phyloP scores from a whole-genome alignment of 2,329 filamentous ascomycete species.

The Colletotrichum euphorbiae region DNA sequence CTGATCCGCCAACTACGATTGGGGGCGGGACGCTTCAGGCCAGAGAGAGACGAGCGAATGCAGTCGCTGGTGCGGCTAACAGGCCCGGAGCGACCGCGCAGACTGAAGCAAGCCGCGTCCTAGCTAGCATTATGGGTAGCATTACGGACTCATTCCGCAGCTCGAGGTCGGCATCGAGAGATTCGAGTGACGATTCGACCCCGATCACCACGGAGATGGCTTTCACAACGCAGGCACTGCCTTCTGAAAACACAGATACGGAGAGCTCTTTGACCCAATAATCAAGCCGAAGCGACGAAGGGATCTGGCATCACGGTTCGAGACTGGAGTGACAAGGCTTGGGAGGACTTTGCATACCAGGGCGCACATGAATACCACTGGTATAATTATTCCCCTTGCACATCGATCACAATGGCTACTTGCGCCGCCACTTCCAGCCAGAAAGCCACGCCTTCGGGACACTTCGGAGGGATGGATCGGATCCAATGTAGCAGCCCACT shows the following conservation, averaged over 20 bases:
- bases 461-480: no score
- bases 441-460: no score
- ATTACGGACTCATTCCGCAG: not conserved
- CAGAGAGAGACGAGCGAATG: not conserved
- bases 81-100: not conserved
- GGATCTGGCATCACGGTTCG: no score
- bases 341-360: no score
- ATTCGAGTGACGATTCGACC: not conserved
- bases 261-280: not conserved
- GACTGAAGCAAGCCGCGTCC: conserved; percentile 19
- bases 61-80: not conserved
- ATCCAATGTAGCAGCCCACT: no score
- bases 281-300: not conserved
- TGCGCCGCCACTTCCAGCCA: no score
- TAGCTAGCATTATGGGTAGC: conserved; percentile 25
- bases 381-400: no score
- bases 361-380: no score
- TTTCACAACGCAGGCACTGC: not conserved
- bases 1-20: not conserved
- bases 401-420: no score
- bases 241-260: not conserved
- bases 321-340: no score
- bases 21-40: conserved; percentile 12
- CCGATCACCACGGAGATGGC: not conserved
- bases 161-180: not conserved